Evolutionary conservation across 1,139 yeast genomes (phyloP).

Genomic region (Kurtzmaniella quercitrusa): DNA sequence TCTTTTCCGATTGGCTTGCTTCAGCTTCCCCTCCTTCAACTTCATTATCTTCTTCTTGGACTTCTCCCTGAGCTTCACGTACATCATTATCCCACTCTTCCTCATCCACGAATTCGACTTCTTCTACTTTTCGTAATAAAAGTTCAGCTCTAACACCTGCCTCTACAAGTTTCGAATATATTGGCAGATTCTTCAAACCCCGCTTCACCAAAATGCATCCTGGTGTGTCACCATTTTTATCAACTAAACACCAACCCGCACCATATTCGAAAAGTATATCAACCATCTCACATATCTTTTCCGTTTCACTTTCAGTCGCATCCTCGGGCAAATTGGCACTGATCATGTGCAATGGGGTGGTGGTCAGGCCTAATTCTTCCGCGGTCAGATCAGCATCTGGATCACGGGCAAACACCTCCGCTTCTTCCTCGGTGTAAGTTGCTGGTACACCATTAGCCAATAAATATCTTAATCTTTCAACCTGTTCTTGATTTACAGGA

Average conservation of each 20-base stretch:
- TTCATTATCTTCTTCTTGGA: slow-evolving; percentile 9
- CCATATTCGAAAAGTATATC: slow-evolving; percentile 74
- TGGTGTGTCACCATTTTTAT: slow-evolving; percentile 65
- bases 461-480: slow-evolving; percentile 40
- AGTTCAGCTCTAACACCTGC: slow-evolving; percentile 94
- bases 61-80: slow-evolving; percentile 13
- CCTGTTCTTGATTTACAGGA: slow-evolving; percentile 51
- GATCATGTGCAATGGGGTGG: slow-evolving; percentile 77
- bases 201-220: slow-evolving; percentile 65
- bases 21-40: background rate
- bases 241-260: slow-evolving; percentile 84
- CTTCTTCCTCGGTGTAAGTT: slow-evolving; percentile 79
- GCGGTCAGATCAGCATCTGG: slow-evolving; percentile 12
- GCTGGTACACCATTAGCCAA: slow-evolving; percentile 70
- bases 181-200: slow-evolving; percentile 39
- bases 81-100: slow-evolving; percentile 6
- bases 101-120: slow-evolving; percentile 45
- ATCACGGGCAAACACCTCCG: slow-evolving; percentile 37
- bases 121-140: slow-evolving; percentile 67
- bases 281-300: slow-evolving; percentile 52
- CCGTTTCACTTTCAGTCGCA: slow-evolving; percentile 37
- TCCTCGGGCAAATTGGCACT: slow-evolving; percentile 50
- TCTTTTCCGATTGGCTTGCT: slow-evolving; percentile 3
- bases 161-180: slow-evolving; percentile 57
- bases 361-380: slow-evolving; percentile 47